Percentiles rank a stretch among this genome's conserved stretches.
Evolutionary conservation across 2,329 filamentous ascomycete species (phyloP).

Genomic region (Ophiostoma angusticollis): DNA sequence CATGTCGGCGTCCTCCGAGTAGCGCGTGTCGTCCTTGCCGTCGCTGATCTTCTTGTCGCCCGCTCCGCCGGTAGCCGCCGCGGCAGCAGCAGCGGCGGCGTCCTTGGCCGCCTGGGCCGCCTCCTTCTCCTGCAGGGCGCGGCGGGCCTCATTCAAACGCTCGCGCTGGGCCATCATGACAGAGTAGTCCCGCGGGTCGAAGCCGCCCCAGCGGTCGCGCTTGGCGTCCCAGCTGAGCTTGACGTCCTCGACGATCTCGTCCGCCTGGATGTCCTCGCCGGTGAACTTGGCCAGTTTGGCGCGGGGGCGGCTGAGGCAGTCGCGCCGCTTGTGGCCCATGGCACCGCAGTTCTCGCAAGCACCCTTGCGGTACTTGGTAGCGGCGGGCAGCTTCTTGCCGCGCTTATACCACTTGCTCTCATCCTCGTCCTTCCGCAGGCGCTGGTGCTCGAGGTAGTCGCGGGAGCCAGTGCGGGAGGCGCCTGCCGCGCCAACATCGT

Average conservation of each 20-base stretch:
- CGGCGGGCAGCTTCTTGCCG: conserved; percentile 69
- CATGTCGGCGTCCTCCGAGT: conserved; percentile 95
- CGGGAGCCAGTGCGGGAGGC: conserved; percentile 2
- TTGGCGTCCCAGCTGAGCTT: conserved; percentile 93
- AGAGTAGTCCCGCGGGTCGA: conserved; percentile 75
- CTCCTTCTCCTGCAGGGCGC: conserved; percentile 34
- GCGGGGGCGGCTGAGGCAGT: conserved; percentile 78
- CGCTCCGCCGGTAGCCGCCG: neutral
- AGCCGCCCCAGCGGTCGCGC: conserved; percentile 96
- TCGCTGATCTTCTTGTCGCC: neutral
- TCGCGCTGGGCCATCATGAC: conserved; percentile 83
- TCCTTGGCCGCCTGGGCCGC: conserved; percentile 37
- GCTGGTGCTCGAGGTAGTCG: conserved; percentile 92
- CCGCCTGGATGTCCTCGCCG: conserved; percentile 83
- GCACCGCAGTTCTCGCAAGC: conserved; percentile 97
- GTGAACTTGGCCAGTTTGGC: conserved; percentile 88
- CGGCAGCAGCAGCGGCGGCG: neutral
- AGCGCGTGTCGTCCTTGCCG: conserved; percentile 25
- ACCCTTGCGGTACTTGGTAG: conserved; percentile 95
- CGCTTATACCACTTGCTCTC: conserved; percentile 87
- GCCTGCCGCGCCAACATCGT: neutral
- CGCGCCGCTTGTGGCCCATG: conserved; percentile 92
- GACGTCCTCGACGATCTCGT: conserved; percentile 76
- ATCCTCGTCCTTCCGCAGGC: conserved; percentile 62
- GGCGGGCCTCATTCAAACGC: conserved; percentile 65